Evolutionary conservation across 2,329 filamentous ascomycete genomes (phyloP).

Genomic region (Hortaea sp.): DNA sequence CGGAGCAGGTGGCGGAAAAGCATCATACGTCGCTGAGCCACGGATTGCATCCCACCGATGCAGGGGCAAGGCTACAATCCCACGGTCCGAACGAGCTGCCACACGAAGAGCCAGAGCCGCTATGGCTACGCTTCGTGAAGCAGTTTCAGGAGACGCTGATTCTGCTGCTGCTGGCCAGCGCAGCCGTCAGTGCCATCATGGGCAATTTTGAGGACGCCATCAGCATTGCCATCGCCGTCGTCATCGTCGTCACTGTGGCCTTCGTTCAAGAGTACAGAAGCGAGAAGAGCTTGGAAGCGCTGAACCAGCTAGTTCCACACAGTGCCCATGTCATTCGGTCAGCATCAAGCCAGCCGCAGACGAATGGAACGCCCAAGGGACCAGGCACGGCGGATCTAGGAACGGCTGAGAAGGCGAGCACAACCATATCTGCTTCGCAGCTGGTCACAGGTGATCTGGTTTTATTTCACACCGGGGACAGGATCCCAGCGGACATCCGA

Average conservation of each 20-base stretch:
- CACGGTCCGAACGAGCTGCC: constrained; percentile 91
- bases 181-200: constrained; percentile 77
- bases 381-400: constrained; percentile 50
- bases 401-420: constrained; percentile 60
- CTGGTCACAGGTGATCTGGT: constrained; percentile 89
- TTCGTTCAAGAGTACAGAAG: constrained; percentile 97
- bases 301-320: constrained; percentile 89
- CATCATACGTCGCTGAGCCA: constrained; percentile 73
- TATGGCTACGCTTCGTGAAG: constrained; percentile 91
- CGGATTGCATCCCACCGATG: constrained; percentile 73
- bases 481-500: constrained; percentile 89
- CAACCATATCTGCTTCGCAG: constrained; percentile 75
- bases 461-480: constrained; percentile 87
- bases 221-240: constrained; percentile 91
- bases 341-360: constrained; percentile 15
- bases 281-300: constrained; percentile 90
- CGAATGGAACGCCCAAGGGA: constrained; percentile 38
- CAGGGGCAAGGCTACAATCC: constrained; percentile 64
- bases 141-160: constrained; percentile 97
- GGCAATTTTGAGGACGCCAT: constrained; percentile 91
- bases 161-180: constrained; percentile 78
- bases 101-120: constrained; percentile 81
- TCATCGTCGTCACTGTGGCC: constrained; percentile 90
- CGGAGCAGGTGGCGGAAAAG: constrained; percentile 65
- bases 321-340: constrained; percentile 83